Conservation (phyloP, 345 rosid genomes). For the Euphorbia lathyris region DNA sequence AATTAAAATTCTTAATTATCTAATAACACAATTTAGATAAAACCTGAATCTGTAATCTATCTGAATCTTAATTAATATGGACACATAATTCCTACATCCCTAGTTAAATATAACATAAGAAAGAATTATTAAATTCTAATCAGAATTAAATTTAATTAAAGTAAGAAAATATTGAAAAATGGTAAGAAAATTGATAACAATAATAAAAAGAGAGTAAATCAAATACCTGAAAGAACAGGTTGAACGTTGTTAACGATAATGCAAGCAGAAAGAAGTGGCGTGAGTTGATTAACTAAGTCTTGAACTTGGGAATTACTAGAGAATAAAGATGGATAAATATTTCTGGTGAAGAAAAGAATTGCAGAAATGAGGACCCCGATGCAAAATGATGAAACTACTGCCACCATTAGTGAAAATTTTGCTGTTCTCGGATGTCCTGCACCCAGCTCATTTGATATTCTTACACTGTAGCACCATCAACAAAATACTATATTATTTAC, state of each 20-base stretch:
- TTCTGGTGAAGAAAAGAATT: constrained; percentile 25
- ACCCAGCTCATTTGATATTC: constrained; percentile 20
- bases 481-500: background rate
- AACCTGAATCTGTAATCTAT: too few species aligned
- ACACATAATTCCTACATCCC: too few species aligned
- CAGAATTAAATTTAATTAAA: too few species aligned
- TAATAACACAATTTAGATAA: too few species aligned
- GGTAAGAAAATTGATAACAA: background rate
- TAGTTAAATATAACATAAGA: too few species aligned
- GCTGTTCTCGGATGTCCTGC: constrained; percentile 23
- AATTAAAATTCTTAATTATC: too few species aligned
- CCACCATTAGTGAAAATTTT: constrained; percentile 10
- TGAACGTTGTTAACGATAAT: constrained; percentile 67
- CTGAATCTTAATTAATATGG: too few species aligned
- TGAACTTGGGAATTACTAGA: constrained; percentile 48
- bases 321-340: constrained; percentile 62
- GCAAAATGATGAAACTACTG: constrained; percentile 9
- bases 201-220: background rate
- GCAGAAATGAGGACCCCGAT: constrained; percentile 10
- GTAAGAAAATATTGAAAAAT: too few species aligned
- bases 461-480: background rate
- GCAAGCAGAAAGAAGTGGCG: constrained; percentile 65
- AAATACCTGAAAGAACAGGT: constrained; percentile 83
- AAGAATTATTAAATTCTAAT: too few species aligned
- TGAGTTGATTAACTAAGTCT: constrained; percentile 53